Conservation (phyloP, 139 green algal species). For the Haematococcus sp. region DNA sequence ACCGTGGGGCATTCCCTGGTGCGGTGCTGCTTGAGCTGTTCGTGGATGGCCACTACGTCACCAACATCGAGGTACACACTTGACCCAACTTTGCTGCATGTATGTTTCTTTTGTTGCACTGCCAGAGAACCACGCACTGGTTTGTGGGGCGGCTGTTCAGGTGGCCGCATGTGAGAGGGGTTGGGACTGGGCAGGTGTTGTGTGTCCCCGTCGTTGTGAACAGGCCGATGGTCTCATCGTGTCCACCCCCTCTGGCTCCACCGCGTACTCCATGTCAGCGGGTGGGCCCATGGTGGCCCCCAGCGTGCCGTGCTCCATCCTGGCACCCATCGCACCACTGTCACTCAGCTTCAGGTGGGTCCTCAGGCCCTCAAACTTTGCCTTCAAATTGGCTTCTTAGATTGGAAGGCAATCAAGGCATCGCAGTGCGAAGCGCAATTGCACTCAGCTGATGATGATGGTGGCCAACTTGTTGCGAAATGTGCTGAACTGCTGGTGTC, state of each 20-base stretch:
- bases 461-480: not conserved
- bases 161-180: no score
- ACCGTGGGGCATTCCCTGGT: conserved; percentile 67
- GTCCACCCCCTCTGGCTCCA: conserved; percentile 79
- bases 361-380: no score
- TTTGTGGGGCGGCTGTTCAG: no score
- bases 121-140: not conserved
- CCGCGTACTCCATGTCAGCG: conserved; percentile 85
- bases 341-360: conserved; percentile 70
- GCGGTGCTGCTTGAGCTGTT: conserved; percentile 76
- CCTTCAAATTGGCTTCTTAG: no score
- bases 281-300: conserved; percentile 87
- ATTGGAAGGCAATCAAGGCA: no score
- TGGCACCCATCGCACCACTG: conserved; percentile 85
- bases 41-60: conserved; percentile 79
- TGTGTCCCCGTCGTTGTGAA: not conserved
- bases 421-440: no score
- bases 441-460: no score
- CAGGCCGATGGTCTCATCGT: conserved; percentile 89
- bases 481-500: no score
- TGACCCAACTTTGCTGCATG: no score
- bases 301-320: conserved; percentile 80
- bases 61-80: conserved; percentile 43
- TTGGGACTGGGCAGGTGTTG: no score
- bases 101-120: not conserved